Conservation (phyloP, 176 grass and related monocot genomes). For the Avena sativa region DNA sequence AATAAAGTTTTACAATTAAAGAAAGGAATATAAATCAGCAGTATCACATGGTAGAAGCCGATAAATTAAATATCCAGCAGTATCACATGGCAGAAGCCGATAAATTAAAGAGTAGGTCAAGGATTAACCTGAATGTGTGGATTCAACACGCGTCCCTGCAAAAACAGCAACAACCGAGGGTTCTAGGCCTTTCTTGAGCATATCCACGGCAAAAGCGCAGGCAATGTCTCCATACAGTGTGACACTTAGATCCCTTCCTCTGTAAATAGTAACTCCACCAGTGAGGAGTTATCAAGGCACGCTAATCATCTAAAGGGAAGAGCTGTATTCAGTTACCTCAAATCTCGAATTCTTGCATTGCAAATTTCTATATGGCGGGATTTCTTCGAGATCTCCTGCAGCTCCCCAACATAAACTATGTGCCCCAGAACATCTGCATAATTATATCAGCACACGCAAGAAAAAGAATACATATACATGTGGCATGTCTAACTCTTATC, state of each 20-base stretch:
- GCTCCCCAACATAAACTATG: background rate
- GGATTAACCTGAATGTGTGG: background rate
- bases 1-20: background rate
- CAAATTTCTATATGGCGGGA: background rate
- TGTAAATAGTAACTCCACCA: background rate
- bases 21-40: background rate
- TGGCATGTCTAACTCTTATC: background rate
- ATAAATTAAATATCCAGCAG: background rate
- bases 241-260: background rate
- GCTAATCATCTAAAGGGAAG: background rate
- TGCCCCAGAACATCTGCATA: background rate
- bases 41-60: background rate
- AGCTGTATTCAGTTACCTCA: constrained; percentile 1
- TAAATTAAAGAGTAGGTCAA: background rate
- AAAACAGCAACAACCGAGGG: background rate
- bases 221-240: constrained; percentile 3
- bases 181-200: background rate
- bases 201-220: background rate
- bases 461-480: background rate
- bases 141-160: background rate
- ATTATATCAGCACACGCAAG: background rate
- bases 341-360: background rate
- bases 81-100: background rate
- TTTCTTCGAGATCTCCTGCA: background rate
- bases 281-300: background rate